Percentiles rank a stretch among this genome's conserved stretches.
These are phyloP conservation scores for Auricularia heimuer DNA, from an alignment of 768 basidiomycete species.

Conservation along the genomic window DNA sequence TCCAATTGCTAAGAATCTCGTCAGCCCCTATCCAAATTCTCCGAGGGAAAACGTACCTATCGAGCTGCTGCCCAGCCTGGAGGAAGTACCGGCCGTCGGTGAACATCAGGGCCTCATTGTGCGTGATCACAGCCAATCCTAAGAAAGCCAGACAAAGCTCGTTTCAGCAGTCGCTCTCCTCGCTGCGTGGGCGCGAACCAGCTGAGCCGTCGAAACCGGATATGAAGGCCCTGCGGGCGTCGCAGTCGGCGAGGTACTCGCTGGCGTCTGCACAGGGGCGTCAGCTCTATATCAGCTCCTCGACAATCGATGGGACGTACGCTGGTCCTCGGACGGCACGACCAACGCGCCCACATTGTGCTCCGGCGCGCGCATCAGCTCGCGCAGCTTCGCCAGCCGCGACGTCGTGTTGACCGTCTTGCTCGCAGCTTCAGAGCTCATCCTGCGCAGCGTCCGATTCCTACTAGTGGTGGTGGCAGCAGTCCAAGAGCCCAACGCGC, in stretches of 20 bases:
- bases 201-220: slow-evolving; percentile 94
- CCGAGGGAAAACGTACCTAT: slow-evolving; percentile 39
- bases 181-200: slow-evolving; percentile 35
- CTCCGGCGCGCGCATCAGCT: slow-evolving; percentile 53
- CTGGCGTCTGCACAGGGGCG: slow-evolving; percentile 54
- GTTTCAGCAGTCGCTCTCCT: background rate
- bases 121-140: slow-evolving; percentile 73
- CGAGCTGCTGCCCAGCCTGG: slow-evolving; percentile 85
- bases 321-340: slow-evolving; percentile 88
- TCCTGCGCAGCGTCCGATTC: background rate
- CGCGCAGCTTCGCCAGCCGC: slow-evolving; percentile 52
- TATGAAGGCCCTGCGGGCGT: slow-evolving; percentile 78
- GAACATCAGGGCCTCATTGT: slow-evolving; percentile 67
- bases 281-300: background rate
- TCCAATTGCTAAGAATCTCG: slow-evolving; percentile 66
- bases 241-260: slow-evolving; percentile 80
- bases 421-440: background rate
- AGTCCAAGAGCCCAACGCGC: no score
- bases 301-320: slow-evolving; percentile 32
- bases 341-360: slow-evolving; percentile 61
- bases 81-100: slow-evolving; percentile 95
- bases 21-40: background rate
- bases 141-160: background rate
- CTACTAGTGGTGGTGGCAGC: no score
- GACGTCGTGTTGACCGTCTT: slow-evolving; percentile 51